These are phyloP conservation scores for Fusarium tanahbumbuense DNA, from an alignment of 2,329 filamentous ascomycete species.

Conservation along the genomic window DNA sequence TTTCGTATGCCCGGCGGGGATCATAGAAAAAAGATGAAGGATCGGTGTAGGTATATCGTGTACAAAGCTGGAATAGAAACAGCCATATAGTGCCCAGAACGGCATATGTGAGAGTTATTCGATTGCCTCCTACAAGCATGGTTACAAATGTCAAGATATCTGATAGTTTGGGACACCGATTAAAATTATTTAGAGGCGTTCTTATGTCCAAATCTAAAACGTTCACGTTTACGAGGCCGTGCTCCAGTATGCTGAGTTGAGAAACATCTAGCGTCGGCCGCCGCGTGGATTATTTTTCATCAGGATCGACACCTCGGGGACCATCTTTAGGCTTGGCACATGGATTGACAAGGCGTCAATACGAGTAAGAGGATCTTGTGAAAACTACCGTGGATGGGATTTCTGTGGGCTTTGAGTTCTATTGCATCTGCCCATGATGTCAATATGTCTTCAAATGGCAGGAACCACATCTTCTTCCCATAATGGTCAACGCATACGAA, in stretches of 20 bases:
- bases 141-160: rapidly evolving
- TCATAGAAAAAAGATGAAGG: constrained; percentile 47
- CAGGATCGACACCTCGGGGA: not conserved
- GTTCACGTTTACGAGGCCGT: not conserved
- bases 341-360: not conserved
- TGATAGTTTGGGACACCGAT: no score
- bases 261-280: constrained; percentile 4
- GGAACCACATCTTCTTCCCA: no score
- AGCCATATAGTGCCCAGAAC: constrained; percentile 29
- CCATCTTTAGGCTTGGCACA: not conserved
- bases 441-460: no score
- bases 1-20: constrained; percentile 38
- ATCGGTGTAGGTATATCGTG: constrained; percentile 38
- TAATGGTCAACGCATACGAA: no score
- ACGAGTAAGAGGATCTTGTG: not conserved
- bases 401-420: no score
- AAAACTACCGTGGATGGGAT: no score
- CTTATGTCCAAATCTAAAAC: not conserved
- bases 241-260: not conserved
- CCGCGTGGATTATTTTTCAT: not conserved
- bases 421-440: no score
- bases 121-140: constrained; percentile 1
- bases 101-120: not conserved
- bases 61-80: constrained; percentile 38
- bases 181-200: not conserved